Evolutionary conservation across 2,329 filamentous ascomycete species (phyloP).

Genomic region (Nothophoma quercina): DNA sequence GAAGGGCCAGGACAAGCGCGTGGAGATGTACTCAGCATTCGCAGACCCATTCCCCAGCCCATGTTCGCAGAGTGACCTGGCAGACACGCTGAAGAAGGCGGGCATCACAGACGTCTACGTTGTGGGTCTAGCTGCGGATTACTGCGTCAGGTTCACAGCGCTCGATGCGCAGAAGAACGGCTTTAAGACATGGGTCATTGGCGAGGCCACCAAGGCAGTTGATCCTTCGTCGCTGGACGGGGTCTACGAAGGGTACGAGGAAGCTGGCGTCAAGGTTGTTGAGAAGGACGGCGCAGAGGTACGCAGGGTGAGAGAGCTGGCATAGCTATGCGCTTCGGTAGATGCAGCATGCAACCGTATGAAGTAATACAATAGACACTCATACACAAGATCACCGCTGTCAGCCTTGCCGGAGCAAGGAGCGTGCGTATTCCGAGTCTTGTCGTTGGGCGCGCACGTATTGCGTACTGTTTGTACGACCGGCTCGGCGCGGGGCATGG

Average conservation of each 20-base stretch:
- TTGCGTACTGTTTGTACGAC: constrained; percentile 3
- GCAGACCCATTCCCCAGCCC: constrained; percentile 76
- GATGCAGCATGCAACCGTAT: background rate
- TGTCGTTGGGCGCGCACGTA: constrained; percentile 19
- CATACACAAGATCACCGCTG: too few species aligned
- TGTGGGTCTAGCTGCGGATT: constrained; percentile 86
- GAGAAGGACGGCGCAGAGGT: constrained; percentile 65
- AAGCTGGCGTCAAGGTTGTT: constrained; percentile 69
- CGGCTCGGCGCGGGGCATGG: constrained; percentile 10
- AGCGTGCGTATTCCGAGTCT: constrained; percentile 18
- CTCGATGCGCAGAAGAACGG: constrained; percentile 78
- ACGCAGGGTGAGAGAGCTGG: constrained; percentile 52
- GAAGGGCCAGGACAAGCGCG: constrained; percentile 76
- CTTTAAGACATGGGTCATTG: constrained; percentile 77
- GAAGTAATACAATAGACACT: too few species aligned
- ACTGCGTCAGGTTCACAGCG: constrained; percentile 85
- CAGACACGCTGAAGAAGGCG: constrained; percentile 61
- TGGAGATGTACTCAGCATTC: constrained; percentile 97
- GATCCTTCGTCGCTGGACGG: constrained; percentile 66
- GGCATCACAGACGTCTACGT: constrained; percentile 81
- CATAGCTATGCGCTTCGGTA: background rate
- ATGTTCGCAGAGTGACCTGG: constrained; percentile 69
- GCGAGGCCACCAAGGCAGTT: constrained; percentile 80
- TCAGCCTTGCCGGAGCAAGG: constrained; percentile 5
- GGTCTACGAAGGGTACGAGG: constrained; percentile 62